These are phyloP conservation scores for Malbranchea cinnamomea DNA, from an alignment of 2,329 filamentous ascomycete species.

Conservation along the genomic window DNA sequence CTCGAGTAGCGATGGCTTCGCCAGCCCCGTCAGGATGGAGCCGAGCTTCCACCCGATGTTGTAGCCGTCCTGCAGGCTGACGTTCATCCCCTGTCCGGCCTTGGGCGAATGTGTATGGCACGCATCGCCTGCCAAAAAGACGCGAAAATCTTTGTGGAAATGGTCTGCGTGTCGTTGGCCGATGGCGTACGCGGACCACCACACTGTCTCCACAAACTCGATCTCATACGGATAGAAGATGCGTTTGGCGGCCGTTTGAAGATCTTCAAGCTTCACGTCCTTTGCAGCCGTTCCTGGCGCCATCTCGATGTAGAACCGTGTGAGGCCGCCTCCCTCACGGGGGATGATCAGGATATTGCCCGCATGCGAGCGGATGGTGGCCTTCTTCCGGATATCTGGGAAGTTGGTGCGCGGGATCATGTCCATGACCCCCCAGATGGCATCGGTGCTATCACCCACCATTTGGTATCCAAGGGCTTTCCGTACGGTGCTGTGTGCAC, in stretches of 20 bases:
- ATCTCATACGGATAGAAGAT: conserved; percentile 55
- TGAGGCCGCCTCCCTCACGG: conserved; percentile 57
- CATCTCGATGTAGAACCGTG: conserved; percentile 23
- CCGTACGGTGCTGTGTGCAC: conserved; percentile 51
- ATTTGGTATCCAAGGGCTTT: conserved; percentile 37
- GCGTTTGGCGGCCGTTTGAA: conserved; percentile 49
- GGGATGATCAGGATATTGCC: conserved; percentile 71
- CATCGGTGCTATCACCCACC: conserved; percentile 52
- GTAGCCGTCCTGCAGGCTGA: conserved; percentile 42
- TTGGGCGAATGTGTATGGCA: conserved; percentile 57
- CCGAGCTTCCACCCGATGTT: conserved; percentile 48
- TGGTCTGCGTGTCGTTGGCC: conserved; percentile 45
- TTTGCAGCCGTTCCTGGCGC: conserved; percentile 38
- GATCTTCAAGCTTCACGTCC: conserved; percentile 48
- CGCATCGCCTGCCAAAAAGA: conserved; percentile 58
- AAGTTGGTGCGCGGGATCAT: conserved; percentile 57
- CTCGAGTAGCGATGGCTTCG: conserved; percentile 30
- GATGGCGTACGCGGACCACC: conserved; percentile 65
- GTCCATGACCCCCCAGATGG: conserved; percentile 65
- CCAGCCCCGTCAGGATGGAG: conserved; percentile 32
- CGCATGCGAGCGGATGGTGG: conserved; percentile 56
- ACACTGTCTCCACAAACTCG: conserved; percentile 45
- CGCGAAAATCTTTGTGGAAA: conserved; percentile 43
- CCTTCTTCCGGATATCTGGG: conserved; percentile 66
- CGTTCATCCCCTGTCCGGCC: conserved; percentile 47